These are phyloP conservation scores for Elongisporangium prolatum DNA, from an alignment of 352 stramenopile genomes.

Conservation along the genomic window DNA sequence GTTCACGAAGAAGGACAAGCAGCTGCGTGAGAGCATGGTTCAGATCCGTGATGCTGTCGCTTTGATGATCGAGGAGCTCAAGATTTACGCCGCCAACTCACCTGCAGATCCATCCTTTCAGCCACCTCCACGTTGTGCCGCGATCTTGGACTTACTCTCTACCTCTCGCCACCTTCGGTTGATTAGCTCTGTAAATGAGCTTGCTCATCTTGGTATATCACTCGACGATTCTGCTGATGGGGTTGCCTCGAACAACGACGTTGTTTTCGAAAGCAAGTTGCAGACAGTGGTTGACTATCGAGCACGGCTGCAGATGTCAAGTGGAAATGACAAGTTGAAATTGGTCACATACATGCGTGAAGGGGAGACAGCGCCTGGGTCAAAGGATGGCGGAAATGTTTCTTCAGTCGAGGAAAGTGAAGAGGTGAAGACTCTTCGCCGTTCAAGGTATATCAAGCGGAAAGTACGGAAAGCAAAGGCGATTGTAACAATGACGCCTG, in stretches of 20 bases:
- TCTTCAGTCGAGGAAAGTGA: background rate
- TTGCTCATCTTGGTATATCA: constrained; percentile 56
- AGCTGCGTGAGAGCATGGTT: constrained; percentile 45
- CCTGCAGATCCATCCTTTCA: constrained; percentile 46
- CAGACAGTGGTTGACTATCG: constrained; percentile 72
- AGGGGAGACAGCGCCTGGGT: background rate
- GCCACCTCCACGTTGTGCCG: constrained; percentile 39
- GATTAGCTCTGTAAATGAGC: constrained; percentile 67
- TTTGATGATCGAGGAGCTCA: constrained; percentile 66
- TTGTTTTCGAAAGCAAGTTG: constrained; percentile 49
- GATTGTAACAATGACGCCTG: background rate
- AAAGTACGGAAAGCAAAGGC: constrained; percentile 10
- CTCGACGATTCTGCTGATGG: constrained; percentile 14
- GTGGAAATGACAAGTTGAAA: constrained; percentile 66
- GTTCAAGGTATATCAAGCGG: constrained; percentile 18
- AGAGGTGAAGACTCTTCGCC: constrained; percentile 8
- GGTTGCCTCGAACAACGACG: constrained; percentile 12
- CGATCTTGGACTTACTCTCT: constrained; percentile 63
- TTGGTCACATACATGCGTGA: constrained; percentile 35
- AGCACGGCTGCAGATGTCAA: constrained; percentile 67
- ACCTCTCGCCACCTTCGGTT: constrained; percentile 71
- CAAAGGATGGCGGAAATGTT: background rate
- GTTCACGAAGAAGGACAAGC: constrained; percentile 72
- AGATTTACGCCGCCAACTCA: constrained; percentile 49
- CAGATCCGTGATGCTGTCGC: constrained; percentile 53